A percentile compares a stretch with the other conserved stretches of the same genome.
phyloP scores from a whole-genome alignment of 2,329 filamentous ascomycete species.

The Geosmithia putterillii region DNA sequence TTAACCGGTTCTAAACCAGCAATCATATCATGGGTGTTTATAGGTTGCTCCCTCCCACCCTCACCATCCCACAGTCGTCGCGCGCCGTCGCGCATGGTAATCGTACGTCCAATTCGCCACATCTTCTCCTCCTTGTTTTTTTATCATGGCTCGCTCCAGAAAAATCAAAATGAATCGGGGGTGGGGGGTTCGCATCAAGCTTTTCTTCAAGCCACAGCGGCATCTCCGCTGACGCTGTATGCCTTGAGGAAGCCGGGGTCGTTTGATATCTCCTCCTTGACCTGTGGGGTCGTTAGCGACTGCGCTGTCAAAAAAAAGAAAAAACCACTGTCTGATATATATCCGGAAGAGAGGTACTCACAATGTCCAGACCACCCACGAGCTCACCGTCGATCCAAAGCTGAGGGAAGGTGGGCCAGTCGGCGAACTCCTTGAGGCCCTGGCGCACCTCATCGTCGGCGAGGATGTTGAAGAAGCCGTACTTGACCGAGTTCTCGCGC shows the following conservation, averaged over 20 bases:
- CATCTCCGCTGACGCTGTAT: slow-evolving; percentile 45
- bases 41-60: too few relatives aligned
- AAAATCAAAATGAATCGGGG: too few relatives aligned
- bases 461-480: slow-evolving; percentile 98
- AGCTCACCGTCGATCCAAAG: slow-evolving; percentile 85
- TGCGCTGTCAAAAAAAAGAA: neutral
- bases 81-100: too few relatives aligned
- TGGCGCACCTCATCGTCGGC: slow-evolving; percentile 96
- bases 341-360: slow-evolving; percentile 34
- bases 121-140: too few relatives aligned
- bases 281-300: slow-evolving; percentile 33
- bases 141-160: too few relatives aligned
- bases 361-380: slow-evolving; percentile 89
- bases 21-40: too few relatives aligned
- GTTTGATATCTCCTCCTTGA: slow-evolving; percentile 85
- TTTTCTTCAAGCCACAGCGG: slow-evolving; percentile 20
- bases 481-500: slow-evolving; percentile 82
- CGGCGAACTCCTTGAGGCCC: slow-evolving; percentile 92
- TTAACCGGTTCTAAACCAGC: too few relatives aligned
- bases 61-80: too few relatives aligned
- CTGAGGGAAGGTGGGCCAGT: slow-evolving; percentile 97
- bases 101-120: too few relatives aligned
- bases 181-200: too few relatives aligned
- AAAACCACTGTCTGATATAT: neutral
- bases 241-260: slow-evolving; percentile 72